A percentile compares a stretch with the other conserved stretches of the same genome.
phyloP scores from a whole-genome alignment of 2,329 filamentous ascomycete genomes.

The Lecanosticta acicola region DNA sequence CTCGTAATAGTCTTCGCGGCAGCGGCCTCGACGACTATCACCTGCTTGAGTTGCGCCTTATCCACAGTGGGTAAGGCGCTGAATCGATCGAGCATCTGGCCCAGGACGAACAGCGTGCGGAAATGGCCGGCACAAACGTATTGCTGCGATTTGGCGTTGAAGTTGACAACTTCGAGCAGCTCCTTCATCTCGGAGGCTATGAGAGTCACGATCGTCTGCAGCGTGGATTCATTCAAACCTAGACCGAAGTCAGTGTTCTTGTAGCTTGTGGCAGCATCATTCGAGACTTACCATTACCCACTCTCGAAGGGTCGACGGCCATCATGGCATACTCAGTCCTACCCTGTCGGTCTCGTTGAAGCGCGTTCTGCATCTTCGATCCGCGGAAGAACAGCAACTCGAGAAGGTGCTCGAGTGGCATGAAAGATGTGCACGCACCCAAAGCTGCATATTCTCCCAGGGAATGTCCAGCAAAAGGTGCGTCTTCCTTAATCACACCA shows the following conservation, averaged over 20 bases:
- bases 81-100: background rate
- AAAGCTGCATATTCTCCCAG: conserved; percentile 3
- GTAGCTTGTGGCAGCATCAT: background rate
- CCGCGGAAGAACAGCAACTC: background rate
- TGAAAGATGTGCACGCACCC: background rate
- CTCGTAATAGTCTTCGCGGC: background rate
- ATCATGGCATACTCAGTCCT: conserved; percentile 2
- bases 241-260: background rate
- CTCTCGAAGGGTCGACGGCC: background rate
- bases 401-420: background rate
- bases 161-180: conserved; percentile 2
- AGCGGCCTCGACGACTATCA: too few relatives aligned
- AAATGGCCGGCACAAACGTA: conserved; percentile 2
- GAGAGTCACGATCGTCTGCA: background rate
- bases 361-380: conserved; percentile 1
- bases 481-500: background rate
- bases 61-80: too few relatives aligned
- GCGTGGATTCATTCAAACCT: background rate
- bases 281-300: conserved; percentile 1
- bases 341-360: background rate
- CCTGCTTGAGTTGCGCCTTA: too few relatives aligned
- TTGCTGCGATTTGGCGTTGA: background rate
- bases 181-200: background rate
- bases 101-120: background rate
- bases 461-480: conserved; percentile 1